Evolutionary conservation across 2,329 filamentous ascomycete genomes (phyloP).

Genomic region (Furcasterigmium furcatum): DNA sequence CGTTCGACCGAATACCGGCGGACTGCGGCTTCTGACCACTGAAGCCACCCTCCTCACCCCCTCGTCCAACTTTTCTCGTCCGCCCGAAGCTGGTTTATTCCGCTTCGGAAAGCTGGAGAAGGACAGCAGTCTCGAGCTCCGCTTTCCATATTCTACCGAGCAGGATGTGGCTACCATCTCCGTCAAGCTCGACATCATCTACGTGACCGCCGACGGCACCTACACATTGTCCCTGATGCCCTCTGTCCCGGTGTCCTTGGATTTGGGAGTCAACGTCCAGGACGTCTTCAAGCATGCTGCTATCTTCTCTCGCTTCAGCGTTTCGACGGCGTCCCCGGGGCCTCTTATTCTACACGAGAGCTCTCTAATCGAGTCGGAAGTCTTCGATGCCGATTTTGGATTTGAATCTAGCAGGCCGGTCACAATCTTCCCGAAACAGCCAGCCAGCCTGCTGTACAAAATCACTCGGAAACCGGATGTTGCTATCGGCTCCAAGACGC

Average conservation of each 20-base stretch:
- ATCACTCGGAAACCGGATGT: conserved; percentile 54
- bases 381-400: conserved; percentile 64
- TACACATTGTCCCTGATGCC: conserved; percentile 63
- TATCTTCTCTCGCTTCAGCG: conserved; percentile 86
- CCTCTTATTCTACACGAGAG: conserved; percentile 74
- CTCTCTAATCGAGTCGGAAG: conserved; percentile 65
- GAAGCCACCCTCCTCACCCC: conserved; percentile 50
- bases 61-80: conserved; percentile 39
- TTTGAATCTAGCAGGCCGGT: conserved; percentile 48
- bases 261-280: conserved; percentile 92
- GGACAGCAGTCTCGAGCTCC: conserved; percentile 51
- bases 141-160: conserved; percentile 81
- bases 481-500: conserved; percentile 26
- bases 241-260: conserved; percentile 69
- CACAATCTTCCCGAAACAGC: conserved; percentile 75
- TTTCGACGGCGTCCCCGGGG: conserved; percentile 73
- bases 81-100: conserved; percentile 52
- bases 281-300: conserved; percentile 85
- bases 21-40: conserved; percentile 59
- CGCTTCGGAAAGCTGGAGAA: conserved; percentile 43
- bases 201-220: conserved; percentile 62
- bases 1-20: conserved; percentile 62
- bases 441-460: conserved; percentile 77
- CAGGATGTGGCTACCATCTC: conserved; percentile 68
- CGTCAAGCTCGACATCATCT: conserved; percentile 72